phyloP scores from a whole-genome alignment of 306 rosid species.

The Luffa aegyptiaca region DNA sequence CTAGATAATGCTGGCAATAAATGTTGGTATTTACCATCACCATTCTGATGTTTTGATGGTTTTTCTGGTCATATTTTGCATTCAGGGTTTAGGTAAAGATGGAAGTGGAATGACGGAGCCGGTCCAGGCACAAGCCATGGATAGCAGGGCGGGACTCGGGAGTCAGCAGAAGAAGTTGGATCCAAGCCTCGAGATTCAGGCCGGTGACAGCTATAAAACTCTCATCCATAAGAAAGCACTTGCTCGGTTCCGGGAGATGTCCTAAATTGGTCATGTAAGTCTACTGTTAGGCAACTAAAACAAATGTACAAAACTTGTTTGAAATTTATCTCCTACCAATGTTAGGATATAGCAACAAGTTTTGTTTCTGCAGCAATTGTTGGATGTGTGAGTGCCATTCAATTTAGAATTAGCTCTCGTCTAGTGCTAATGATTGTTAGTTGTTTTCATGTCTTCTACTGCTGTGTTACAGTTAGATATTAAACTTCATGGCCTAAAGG shows the following conservation, averaged over 20 bases:
- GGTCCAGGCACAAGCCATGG: slow-evolving; percentile 75
- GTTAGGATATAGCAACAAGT: background rate
- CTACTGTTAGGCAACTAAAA: background rate
- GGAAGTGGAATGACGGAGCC: slow-evolving; percentile 97
- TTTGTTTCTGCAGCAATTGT: background rate
- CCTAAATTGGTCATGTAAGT: slow-evolving; percentile 10
- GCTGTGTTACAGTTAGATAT: background rate
- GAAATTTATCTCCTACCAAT: background rate
- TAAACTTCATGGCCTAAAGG: background rate
- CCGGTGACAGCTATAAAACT: slow-evolving; percentile 85
- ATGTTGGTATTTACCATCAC: background rate
- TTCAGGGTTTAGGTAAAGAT: slow-evolving; percentile 91
- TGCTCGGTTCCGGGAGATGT: slow-evolving; percentile 93
- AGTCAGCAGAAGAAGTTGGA: slow-evolving; percentile 87
- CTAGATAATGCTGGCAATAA: background rate
- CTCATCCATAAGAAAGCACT: slow-evolving; percentile 93
- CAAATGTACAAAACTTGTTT: background rate
- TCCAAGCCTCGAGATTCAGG: slow-evolving; percentile 75
- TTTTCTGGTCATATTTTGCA: slow-evolving; percentile 9
- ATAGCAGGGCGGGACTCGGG: slow-evolving; percentile 90
- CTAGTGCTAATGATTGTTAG: background rate
- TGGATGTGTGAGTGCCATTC: background rate
- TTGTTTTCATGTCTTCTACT: background rate
- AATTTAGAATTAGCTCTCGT: background rate
- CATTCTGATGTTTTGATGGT: background rate